Evolutionary conservation across 805 yeast genomes (phyloP).

Genomic region (Kluyveromyces starmeri): DNA sequence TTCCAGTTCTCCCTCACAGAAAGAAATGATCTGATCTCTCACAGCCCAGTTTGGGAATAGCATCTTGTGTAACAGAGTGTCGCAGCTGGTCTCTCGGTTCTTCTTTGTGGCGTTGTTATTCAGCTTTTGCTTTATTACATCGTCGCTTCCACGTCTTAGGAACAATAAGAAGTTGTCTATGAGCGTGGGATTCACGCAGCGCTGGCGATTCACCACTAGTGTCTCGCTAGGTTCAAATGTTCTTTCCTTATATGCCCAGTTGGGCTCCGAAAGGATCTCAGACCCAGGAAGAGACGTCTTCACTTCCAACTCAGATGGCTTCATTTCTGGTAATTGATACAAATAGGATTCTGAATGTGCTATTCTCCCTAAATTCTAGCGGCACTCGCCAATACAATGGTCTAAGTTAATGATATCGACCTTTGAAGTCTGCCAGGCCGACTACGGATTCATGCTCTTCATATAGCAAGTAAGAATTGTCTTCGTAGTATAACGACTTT

Average conservation of each 20-base stretch:
- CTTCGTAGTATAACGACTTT: too few species aligned
- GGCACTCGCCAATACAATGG: too few species aligned
- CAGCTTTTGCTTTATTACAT: constrained; percentile 35
- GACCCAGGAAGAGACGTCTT: not conserved
- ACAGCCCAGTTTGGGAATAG: constrained; percentile 42
- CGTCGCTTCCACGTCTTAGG: constrained; percentile 34
- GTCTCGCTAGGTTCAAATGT: constrained; percentile 3
- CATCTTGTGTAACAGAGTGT: constrained; percentile 28
- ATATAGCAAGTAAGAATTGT: too few species aligned
- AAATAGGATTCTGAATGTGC: too few species aligned
- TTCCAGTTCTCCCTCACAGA: constrained; percentile 31
- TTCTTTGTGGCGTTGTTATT: constrained; percentile 30
- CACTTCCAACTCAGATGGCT: not conserved
- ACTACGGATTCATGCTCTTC: too few species aligned
- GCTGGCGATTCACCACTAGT: constrained; percentile 19
- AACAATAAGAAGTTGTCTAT: constrained; percentile 24
- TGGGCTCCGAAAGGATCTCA: not conserved
- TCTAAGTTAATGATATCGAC: too few species aligned
- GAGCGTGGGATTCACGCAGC: constrained; percentile 25
- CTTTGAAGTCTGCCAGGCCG: too few species aligned
- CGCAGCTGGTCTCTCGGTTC: constrained; percentile 25
- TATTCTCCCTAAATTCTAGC: too few species aligned
- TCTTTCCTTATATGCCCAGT: not conserved
- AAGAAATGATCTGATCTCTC: constrained; percentile 33
- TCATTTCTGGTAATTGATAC: too few species aligned